Evolutionary conservation across 2,329 filamentous ascomycete genomes (phyloP).

Genomic region (Exophiala dermatitidis): DNA sequence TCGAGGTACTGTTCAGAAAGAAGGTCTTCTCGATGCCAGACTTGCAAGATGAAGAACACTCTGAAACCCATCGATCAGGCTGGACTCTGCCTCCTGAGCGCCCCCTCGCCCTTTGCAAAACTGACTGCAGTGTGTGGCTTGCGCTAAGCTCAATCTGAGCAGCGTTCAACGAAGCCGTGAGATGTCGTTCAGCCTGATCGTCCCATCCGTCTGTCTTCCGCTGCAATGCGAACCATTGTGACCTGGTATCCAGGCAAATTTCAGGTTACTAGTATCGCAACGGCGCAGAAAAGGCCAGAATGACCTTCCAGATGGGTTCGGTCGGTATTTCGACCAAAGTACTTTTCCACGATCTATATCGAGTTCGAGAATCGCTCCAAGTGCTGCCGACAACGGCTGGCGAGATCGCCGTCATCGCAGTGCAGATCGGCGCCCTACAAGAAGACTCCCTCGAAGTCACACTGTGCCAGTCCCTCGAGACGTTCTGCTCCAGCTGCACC

Average conservation of each 20-base stretch:
- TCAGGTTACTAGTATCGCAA: too few relatives aligned
- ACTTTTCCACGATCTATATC: background rate
- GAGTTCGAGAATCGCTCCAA: background rate
- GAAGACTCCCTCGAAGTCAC: background rate
- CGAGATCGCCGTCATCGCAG: background rate
- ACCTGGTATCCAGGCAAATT: too few relatives aligned
- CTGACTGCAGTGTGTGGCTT: background rate
- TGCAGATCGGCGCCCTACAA: background rate
- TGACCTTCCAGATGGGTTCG: background rate
- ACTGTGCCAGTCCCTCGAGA: background rate
- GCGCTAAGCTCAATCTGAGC: background rate
- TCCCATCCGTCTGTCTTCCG: too few relatives aligned
- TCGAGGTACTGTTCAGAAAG: too few relatives aligned
- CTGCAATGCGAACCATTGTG: too few relatives aligned
- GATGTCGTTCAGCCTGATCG: background rate
- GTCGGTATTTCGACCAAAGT: background rate
- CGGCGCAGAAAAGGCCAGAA: too few relatives aligned
- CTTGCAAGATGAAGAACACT: too few relatives aligned
- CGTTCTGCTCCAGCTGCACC: background rate
- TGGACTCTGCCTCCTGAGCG: too few relatives aligned
- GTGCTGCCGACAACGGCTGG: background rate
- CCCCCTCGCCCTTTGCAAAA: background rate
- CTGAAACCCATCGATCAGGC: too few relatives aligned
- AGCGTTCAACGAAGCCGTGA: too few relatives aligned
- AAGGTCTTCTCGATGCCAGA: background rate